Evolutionary conservation across 73 alveolate genomes (phyloP), one percentile per base, ranked within the genome.

Genomic region (Tetrahymena elliotti): DNA sequence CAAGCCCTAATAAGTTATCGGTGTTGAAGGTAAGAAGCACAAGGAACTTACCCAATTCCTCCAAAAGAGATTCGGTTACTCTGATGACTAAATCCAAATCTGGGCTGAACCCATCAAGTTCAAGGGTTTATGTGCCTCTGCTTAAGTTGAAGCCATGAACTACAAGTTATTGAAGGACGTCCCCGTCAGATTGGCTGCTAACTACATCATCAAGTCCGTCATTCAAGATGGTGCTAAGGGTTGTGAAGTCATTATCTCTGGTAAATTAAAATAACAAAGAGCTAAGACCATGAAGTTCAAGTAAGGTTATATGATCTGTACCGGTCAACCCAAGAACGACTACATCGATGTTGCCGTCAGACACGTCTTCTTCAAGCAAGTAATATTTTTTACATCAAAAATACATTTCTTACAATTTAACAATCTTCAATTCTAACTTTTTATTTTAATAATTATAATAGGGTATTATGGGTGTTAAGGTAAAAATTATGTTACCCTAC

Each of bases 391-490:
- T 9, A 1, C 88, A 68, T 27, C n/a, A 18, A 22, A 27, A 68
- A 27, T 24, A 18, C 54, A 16, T n/a, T 0, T 68, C 11, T 11
- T 22, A 18, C 0, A 68, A 27, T 68, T 6, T 31, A 68, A 2
- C n/a, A 0, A 68, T 2, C 1, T 10, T 2, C 6, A 68, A n/a
- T 8, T 68, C 34, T 27, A 27, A 68, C 34, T 68, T 35, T 68
- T 68, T 68, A 22, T 27, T 68, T 68, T 2, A 68, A n/a, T 24
- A 24, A 68, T 68, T 31, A 68, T 24, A 22, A 68, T 68, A 68
- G 95, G 99, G 99, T 92, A 97, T 98, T 93, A 96, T 98, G 97
- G 99, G 99, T 93, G 97, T 98, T 95, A 98, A 98, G 96, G 99
- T 98, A 93, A 98, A 98, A 96, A 97, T 98, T 95, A 93, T 94